Conservation (phyloP, 805 yeast genomes). For the Ogataea nakhonphanomensis region DNA sequence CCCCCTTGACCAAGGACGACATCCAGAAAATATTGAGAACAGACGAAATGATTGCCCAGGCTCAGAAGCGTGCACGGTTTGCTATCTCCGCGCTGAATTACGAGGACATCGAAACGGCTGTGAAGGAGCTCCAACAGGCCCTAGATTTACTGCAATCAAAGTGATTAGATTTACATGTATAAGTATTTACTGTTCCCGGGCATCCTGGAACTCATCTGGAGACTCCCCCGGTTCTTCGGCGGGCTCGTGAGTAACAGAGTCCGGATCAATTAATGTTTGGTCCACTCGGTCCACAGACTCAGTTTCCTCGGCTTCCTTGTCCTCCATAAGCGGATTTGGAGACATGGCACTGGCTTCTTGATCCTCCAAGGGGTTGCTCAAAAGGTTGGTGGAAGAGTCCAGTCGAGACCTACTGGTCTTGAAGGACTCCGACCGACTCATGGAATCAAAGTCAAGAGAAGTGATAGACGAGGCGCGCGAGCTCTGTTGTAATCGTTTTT, state of each 20-base stretch:
- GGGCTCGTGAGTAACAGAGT: not conserved
- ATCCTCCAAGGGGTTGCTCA: conserved; percentile 16
- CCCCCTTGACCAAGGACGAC: conserved; percentile 31
- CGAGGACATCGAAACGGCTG: conserved; percentile 70
- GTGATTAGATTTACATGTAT: conserved; percentile 1
- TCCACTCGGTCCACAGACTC: conserved; percentile 5
- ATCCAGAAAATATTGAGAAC: conserved; percentile 49
- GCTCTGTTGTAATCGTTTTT: conserved; percentile 23
- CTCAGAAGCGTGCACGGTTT: conserved; percentile 69
- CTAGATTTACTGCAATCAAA: conserved; percentile 39
- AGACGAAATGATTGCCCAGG: conserved; percentile 52
- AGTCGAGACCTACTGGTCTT: conserved; percentile 18
- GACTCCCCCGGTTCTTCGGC: not conserved
- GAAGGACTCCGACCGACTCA: conserved; percentile 24
- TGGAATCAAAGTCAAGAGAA: conserved; percentile 22
- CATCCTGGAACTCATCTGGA: conserved; percentile 24
- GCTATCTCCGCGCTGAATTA: conserved; percentile 78
- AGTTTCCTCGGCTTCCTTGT: conserved; percentile 9
- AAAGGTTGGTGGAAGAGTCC: conserved; percentile 15
- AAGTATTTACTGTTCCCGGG: conserved; percentile 16
- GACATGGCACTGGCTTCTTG: conserved; percentile 4
- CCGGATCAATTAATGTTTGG: not conserved
- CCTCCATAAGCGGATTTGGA: conserved; percentile 8
- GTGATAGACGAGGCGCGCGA: conserved; percentile 22
- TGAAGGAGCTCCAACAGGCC: conserved; percentile 54